Conservation (phyloP, 2,329 filamentous ascomycete genomes). For the Penicillium hesseltinei region DNA sequence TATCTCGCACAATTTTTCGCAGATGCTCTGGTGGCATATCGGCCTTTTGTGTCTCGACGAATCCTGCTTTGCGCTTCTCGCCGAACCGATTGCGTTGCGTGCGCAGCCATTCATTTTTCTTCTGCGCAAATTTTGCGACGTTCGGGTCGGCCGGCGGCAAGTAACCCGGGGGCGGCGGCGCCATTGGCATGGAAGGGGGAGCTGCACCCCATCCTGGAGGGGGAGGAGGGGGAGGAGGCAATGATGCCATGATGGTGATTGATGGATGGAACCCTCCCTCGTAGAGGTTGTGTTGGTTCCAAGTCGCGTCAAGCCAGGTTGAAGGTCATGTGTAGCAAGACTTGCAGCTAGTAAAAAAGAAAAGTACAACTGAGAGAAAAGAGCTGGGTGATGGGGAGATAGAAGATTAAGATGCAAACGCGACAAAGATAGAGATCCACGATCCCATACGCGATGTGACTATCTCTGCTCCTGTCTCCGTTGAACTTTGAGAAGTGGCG, state of each 20-base stretch:
- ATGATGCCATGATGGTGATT: conserved; percentile 53
- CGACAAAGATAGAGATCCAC: conserved; percentile 14
- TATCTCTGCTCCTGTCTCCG: conserved; percentile 23
- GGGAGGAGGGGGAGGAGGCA: conserved; percentile 67
- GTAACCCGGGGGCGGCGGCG: conserved; percentile 83
- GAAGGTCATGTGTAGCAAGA: conserved; percentile 19
- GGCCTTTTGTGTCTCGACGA: conserved; percentile 96
- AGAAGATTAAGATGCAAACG: conserved; percentile 11
- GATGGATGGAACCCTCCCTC: conserved; percentile 27
- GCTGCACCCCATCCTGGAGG: conserved; percentile 63
- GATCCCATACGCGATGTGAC: conserved; percentile 14
- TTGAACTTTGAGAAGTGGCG: conserved; percentile 40
- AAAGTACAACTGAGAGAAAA: background rate
- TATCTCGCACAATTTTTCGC: conserved; percentile 97
- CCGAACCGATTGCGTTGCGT: conserved; percentile 88
- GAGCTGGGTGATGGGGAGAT: background rate
- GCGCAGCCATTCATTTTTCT: conserved; percentile 98
- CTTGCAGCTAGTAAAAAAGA: conserved; percentile 1
- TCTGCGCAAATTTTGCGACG: conserved; percentile 91
- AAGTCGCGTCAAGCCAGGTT: conserved; percentile 38
- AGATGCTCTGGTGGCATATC: conserved; percentile 98
- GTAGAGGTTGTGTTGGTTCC: conserved; percentile 25
- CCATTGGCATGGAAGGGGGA: conserved; percentile 53
- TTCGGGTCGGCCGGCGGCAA: conserved; percentile 77
- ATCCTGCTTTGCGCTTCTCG: conserved; percentile 94